These are phyloP conservation scores for Thelonectria olida DNA, from an alignment of 2,329 filamentous ascomycete species.

Conservation along the genomic window DNA sequence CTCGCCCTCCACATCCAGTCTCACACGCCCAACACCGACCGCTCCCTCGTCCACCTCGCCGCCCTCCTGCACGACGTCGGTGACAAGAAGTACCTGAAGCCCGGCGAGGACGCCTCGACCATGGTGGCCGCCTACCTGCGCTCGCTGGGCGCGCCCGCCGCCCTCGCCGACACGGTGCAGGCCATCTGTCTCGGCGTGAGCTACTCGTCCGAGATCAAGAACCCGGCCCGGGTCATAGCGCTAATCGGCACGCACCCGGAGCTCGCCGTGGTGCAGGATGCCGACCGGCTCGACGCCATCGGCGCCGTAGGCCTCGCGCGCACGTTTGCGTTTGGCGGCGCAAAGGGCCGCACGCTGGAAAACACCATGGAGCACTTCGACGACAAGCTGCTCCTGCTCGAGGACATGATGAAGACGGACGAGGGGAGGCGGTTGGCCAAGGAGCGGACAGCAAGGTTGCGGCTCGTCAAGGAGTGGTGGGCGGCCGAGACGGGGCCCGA, in stretches of 20 bases:
- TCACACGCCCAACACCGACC: slow-evolving; percentile 51
- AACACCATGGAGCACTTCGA: slow-evolving; percentile 79
- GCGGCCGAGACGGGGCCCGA: slow-evolving; percentile 55
- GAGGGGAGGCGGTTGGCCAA: slow-evolving; percentile 62
- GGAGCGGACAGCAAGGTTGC: slow-evolving; percentile 62
- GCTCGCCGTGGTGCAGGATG: slow-evolving; percentile 85
- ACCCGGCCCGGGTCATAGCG: slow-evolving; percentile 66
- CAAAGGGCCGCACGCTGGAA: slow-evolving; percentile 66
- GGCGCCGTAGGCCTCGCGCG: slow-evolving; percentile 86
- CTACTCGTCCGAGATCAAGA: slow-evolving; percentile 76
- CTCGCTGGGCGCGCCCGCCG: slow-evolving; percentile 62
- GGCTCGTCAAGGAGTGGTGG: slow-evolving; percentile 67
- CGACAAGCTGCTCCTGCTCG: slow-evolving; percentile 76
- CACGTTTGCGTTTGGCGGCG: slow-evolving; percentile 71
- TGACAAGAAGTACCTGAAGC: slow-evolving; percentile 80
- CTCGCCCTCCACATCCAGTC: slow-evolving; percentile 73
- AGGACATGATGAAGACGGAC: slow-evolving; percentile 71
- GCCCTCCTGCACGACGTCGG: slow-evolving; percentile 89
- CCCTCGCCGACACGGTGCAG: slow-evolving; percentile 74
- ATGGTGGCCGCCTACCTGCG: slow-evolving; percentile 65
- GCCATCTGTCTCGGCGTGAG: slow-evolving; percentile 79
- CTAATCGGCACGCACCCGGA: slow-evolving; percentile 72
- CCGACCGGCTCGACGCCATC: slow-evolving; percentile 90
- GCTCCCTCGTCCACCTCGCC: slow-evolving; percentile 69
- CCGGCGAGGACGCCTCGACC: slow-evolving; percentile 65